Percentiles rank a stretch among this genome's conserved stretches.
Evolutionary conservation across 371 early-diverging fungal species (phyloP).

Genomic region (Syncephalis plumigaleata): DNA sequence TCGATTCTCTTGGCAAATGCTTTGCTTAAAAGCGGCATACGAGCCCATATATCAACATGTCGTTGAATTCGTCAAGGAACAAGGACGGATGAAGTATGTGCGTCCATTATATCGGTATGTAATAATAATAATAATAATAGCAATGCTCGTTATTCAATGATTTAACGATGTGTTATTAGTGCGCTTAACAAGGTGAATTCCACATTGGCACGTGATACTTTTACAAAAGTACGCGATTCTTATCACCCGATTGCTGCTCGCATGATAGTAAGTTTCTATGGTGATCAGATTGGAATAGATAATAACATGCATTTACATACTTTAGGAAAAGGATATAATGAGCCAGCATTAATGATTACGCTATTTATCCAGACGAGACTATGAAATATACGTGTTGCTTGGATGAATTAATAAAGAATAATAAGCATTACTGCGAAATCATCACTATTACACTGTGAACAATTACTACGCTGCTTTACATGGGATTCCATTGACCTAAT

Average conservation of each 20-base stretch:
- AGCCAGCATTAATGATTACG: too few species aligned
- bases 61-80: slow-evolving; percentile 57
- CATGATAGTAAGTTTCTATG: slow-evolving; percentile 34
- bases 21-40: slow-evolving; percentile 62
- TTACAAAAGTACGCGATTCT: slow-evolving; percentile 50
- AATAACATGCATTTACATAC: too few species aligned
- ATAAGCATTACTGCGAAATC: too few species aligned
- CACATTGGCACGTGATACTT: slow-evolving; percentile 65
- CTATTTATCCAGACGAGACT: too few species aligned
- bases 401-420: too few species aligned
- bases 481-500: too few species aligned
- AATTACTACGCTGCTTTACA: too few species aligned
- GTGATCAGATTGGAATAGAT: too few species aligned
- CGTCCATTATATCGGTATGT: slow-evolving; percentile 49
- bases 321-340: too few species aligned
- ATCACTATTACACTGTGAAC: too few species aligned
- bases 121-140: slow-evolving; percentile 8
- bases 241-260: slow-evolving; percentile 88
- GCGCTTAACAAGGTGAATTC: slow-evolving; percentile 36
- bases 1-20: slow-evolving; percentile 68
- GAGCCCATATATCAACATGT: slow-evolving; percentile 58
- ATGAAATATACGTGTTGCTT: too few species aligned
- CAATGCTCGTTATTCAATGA: slow-evolving; percentile 4
- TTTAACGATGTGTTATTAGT: too few species aligned
- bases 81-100: slow-evolving; percentile 94